phyloP scores from a whole-genome alignment of 2,329 filamentous ascomycete species.

The Beauveria medogensis region DNA sequence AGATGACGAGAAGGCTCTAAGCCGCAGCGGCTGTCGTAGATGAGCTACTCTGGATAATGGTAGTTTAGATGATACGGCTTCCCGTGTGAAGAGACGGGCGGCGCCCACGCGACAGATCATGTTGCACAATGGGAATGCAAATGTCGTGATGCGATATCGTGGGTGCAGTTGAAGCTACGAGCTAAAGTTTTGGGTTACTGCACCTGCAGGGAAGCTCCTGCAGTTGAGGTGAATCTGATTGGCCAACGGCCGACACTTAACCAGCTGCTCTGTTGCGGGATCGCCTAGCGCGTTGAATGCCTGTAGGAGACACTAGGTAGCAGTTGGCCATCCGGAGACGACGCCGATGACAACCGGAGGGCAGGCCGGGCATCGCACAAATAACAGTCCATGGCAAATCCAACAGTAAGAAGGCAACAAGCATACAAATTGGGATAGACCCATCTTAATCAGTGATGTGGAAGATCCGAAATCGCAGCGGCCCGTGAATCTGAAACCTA shows the following conservation, averaged over 20 bases:
- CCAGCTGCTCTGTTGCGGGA: background rate
- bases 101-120: constrained; percentile 9
- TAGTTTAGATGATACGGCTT: background rate
- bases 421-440: too few relatives aligned
- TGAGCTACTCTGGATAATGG: background rate
- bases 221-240: background rate
- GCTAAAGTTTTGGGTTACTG: background rate
- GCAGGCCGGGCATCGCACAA: background rate
- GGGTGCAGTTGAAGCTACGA: background rate
- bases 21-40: background rate
- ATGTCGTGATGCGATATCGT: background rate
- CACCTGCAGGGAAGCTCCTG: background rate
- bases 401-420: background rate
- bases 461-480: background rate
- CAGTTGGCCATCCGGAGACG: background rate
- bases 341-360: background rate
- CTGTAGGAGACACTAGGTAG: background rate
- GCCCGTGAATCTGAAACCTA: background rate
- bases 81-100: background rate
- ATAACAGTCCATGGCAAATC: background rate
- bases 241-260: background rate
- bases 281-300: background rate
- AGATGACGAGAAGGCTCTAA: background rate
- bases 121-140: background rate
- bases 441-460: too few relatives aligned